These are phyloP conservation scores for Oropetium thomaeum DNA, from an alignment of 176 grass and related monocot genomes.

Conservation along the genomic window DNA sequence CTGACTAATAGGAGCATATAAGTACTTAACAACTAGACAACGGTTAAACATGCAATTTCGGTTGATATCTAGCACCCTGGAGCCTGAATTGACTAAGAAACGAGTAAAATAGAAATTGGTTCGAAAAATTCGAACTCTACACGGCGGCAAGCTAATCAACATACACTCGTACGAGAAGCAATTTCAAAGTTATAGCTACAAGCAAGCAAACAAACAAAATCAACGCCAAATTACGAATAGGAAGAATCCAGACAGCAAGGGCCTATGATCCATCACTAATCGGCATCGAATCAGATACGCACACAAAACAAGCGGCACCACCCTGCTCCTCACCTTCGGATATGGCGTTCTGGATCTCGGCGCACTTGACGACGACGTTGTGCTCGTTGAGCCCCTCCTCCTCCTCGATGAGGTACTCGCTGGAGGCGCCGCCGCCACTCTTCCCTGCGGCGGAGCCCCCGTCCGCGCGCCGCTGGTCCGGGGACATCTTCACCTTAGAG, in stretches of 20 bases:
- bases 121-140: background rate
- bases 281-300: background rate
- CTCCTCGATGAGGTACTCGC: slow-evolving; percentile 78
- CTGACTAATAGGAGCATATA: background rate
- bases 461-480: slow-evolving; percentile 27
- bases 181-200: background rate
- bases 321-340: slow-evolving; percentile 80
- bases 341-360: slow-evolving; percentile 81
- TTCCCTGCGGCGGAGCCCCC: slow-evolving; percentile 30
- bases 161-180: background rate
- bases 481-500: slow-evolving; percentile 64
- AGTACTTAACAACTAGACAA: too few species aligned
- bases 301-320: background rate
- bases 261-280: slow-evolving; percentile 10
- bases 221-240: background rate
- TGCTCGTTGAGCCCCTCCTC: slow-evolving; percentile 92
- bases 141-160: background rate
- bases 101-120: background rate
- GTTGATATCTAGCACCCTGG: background rate
- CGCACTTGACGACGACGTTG: slow-evolving; percentile 85
- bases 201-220: slow-evolving; percentile 15
- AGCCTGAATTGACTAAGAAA: background rate
- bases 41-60: background rate
- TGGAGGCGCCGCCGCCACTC: slow-evolving; percentile 49
- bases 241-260: background rate